phyloP scores from a whole-genome alignment of 2,329 filamentous ascomycete species.

The Acarospora socialis region DNA sequence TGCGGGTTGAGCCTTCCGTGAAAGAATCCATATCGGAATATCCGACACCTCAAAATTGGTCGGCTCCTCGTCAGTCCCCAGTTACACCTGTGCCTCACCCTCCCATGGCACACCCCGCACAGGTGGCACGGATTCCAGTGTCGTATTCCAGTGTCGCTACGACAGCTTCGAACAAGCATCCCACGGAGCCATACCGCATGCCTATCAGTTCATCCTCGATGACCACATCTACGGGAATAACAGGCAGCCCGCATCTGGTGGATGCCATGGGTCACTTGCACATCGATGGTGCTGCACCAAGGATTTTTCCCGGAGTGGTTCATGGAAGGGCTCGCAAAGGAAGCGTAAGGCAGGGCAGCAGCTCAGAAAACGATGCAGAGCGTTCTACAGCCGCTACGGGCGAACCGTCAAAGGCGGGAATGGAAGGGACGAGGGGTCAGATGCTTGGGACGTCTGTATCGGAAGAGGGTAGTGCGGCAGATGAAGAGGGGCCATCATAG shows the following conservation, averaged over 20 bases:
- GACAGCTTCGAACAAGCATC: neutral
- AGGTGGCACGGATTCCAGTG: conserved; percentile 10
- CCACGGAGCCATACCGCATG: conserved; percentile 1
- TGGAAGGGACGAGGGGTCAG: too few species aligned
- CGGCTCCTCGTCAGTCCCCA: neutral
- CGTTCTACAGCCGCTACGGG: conserved; percentile 22
- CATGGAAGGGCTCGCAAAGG: conserved; percentile 11
- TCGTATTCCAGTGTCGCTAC: conserved; percentile 12
- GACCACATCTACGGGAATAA: conserved; percentile 5
- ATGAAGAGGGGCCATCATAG: too few species aligned
- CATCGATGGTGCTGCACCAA: conserved; percentile 3
- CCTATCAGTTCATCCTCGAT: conserved; percentile 9
- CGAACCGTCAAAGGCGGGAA: conserved; percentile 26
- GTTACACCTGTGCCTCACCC: neutral
- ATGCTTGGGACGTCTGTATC: too few species aligned
- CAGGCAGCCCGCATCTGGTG: neutral
- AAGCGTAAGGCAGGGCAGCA: conserved; percentile 12
- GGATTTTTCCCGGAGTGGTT: conserved; percentile 13
- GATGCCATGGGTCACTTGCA: neutral
- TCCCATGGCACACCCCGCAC: neutral
- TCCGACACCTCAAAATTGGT: conserved; percentile 17
- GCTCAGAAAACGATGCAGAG: conserved; percentile 11
- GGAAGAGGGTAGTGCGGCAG: too few species aligned
- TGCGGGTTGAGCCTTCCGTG: conserved; percentile 28
- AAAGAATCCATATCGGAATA: conserved; percentile 16